A percentile compares a stretch with the other conserved stretches of the same genome.
Evolutionary conservation across 2,329 filamentous ascomycete species (phyloP).

Genomic region (Fusarium miscanthi): DNA sequence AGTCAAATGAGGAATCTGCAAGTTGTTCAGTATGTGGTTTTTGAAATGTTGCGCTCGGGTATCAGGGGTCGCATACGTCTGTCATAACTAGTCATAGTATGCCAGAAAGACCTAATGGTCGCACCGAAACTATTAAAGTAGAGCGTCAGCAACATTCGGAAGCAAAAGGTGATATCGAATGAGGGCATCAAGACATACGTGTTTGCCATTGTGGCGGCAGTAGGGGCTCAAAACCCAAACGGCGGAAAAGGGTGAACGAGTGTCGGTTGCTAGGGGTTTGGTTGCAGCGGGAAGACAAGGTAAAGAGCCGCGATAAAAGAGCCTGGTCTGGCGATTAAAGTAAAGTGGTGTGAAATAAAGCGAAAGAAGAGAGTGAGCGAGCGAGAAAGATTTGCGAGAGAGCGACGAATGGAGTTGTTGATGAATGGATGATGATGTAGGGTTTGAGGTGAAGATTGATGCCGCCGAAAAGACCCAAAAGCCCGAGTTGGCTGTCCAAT

Average conservation of each 20-base stretch:
- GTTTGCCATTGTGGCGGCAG: conserved; percentile 45
- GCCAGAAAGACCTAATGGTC: conserved; percentile 93
- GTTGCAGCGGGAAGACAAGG: conserved; percentile 20
- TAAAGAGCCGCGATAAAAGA: conserved; percentile 4
- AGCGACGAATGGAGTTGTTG: conserved; percentile 16
- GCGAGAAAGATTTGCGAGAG: conserved; percentile 8
- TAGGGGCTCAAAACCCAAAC: conserved; percentile 34
- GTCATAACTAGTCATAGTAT: conserved; percentile 82
- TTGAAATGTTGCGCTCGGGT: background rate
- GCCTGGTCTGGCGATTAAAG: conserved; percentile 33
- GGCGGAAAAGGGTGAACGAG: conserved; percentile 31
- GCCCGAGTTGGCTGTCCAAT: conserved; percentile 28
- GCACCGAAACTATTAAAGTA: conserved; percentile 66
- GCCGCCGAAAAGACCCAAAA: conserved; percentile 35
- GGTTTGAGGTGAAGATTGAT: conserved; percentile 25
- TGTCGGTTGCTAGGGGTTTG: conserved; percentile 27
- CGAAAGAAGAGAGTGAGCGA: conserved; percentile 18
- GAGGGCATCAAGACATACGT: conserved; percentile 42
- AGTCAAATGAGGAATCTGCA: conserved; percentile 90
- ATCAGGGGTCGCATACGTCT: conserved; percentile 62
- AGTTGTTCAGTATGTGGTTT: conserved; percentile 30
- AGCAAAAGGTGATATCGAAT: background rate
- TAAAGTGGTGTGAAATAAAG: conserved; percentile 14
- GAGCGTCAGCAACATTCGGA: conserved; percentile 29
- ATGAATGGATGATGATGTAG: conserved; percentile 32